Conservation (phyloP, 225 moss, liverwort and hornwort species). For the Polytrichum commune region DNA sequence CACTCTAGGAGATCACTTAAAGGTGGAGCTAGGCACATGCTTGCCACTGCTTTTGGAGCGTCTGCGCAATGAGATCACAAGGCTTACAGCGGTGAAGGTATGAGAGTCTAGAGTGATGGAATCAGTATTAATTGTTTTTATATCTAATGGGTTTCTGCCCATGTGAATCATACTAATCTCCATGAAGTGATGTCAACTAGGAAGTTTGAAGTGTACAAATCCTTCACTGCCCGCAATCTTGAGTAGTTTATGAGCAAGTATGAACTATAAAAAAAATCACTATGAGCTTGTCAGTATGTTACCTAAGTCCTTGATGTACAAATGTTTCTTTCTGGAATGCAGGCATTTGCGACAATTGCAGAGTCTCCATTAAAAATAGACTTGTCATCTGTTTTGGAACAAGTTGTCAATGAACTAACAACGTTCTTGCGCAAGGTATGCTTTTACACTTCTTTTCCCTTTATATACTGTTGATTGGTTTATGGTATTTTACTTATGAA, state of each 20-base stretch:
- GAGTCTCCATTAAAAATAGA: slow-evolving; percentile 71
- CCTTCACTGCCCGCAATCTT: too few species aligned
- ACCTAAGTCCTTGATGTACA: too few species aligned
- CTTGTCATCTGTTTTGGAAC: slow-evolving; percentile 63
- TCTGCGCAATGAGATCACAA: slow-evolving; percentile 66
- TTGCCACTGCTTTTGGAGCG: slow-evolving; percentile 60
- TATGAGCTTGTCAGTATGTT: too few species aligned
- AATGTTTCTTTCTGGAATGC: background rate
- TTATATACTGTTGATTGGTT: too few species aligned
- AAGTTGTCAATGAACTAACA: slow-evolving; percentile 67
- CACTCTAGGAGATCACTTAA: slow-evolving; percentile 63
- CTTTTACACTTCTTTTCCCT: slow-evolving; percentile 5
- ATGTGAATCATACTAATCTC: too few species aligned
- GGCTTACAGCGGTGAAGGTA: slow-evolving; percentile 69
- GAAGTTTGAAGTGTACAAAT: too few species aligned
- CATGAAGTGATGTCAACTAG: too few species aligned
- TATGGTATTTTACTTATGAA: too few species aligned
- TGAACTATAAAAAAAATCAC: too few species aligned
- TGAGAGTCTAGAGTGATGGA: background rate
- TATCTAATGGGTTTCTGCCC: too few species aligned
- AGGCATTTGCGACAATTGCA: slow-evolving; percentile 75
- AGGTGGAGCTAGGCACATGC: slow-evolving; percentile 59
- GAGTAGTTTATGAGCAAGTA: too few species aligned
- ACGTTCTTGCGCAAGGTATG: slow-evolving; percentile 63
- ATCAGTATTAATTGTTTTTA: too few species aligned